Evolutionary conservation across 768 basidiomycete species (phyloP), one percentile per base, ranked within the genome.

Genomic region (Lentinula lateritia): DNA sequence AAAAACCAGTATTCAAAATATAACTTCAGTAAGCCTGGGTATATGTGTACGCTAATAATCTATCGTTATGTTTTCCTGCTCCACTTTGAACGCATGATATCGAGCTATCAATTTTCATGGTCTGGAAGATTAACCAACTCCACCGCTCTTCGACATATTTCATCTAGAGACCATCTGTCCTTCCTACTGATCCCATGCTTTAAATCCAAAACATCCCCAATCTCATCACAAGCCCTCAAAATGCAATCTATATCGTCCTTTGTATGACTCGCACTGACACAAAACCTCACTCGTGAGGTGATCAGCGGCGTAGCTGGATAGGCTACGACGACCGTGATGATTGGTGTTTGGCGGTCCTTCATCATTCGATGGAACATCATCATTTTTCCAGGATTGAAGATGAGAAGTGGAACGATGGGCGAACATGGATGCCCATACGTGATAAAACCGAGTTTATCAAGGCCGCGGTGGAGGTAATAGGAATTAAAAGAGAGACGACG

Each of bases 341-440:
- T 90, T 0, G 94, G 92, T 7, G 87, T 91, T 67, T 82, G 76
- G 46, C 92, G 80, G 62, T 87, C 81, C 70, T 80, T 80, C 94
- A 98, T 97, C 82, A 96, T 80, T 34, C 91, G 83, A 65, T 90
- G 89, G 80, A 98, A 96, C 69, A 89, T 81, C 62, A 84, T 83
- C 93, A 98, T 93, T 79, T 97, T 98, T 56, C 91, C 95, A 0
- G 92, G 92, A 71, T 93, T 86, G 82, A 93, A 98, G 36, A 98
- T 75, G 57, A 99, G 79, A 50, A 98, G 78, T 0, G 97, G 97
- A 3, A 98, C 89, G 67, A 99, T 92, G 2, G 97, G 96, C 34
- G 92, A 94, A 66, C 93, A 87, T 39, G 87, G 83, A 73, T 92
- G 87, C 0, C 96, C 96, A 68, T 95, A 98, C 5, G 91, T 92